phyloP scores from a whole-genome alignment of 1,284 basidiomycete genomes.

The Tylopilus sp. region DNA sequence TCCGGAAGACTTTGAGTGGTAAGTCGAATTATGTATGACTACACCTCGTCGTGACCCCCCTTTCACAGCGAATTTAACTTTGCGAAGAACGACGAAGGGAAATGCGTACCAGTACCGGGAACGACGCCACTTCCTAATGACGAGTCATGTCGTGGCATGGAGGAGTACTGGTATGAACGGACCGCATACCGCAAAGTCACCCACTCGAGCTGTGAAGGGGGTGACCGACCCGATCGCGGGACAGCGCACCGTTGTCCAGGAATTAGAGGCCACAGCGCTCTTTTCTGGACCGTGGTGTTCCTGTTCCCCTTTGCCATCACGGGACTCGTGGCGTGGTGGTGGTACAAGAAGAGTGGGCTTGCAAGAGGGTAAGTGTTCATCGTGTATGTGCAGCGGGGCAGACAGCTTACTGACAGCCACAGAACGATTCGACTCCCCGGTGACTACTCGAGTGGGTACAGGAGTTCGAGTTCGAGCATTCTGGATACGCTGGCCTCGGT shows the following conservation, averaged over 20 bases:
- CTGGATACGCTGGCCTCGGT: conserved; percentile 77
- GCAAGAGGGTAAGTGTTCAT: conserved; percentile 61
- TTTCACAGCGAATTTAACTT: conserved; percentile 83
- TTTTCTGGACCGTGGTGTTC: conserved; percentile 83
- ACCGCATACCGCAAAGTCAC: conserved; percentile 88
- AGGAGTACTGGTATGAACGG: conserved; percentile 86
- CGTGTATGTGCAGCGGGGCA: neutral
- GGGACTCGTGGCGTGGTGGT: conserved; percentile 75
- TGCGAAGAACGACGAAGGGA: conserved; percentile 60
- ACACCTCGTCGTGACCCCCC: neutral
- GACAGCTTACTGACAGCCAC: conserved; percentile 11
- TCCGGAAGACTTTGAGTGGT: conserved; percentile 89
- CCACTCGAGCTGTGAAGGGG: conserved; percentile 81
- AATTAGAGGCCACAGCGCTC: conserved; percentile 60
- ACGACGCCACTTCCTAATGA: conserved; percentile 60
- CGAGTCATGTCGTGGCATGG: conserved; percentile 59
- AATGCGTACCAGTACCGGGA: conserved; percentile 76
- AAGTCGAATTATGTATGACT: conserved; percentile 23
- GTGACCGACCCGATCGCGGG: conserved; percentile 72
- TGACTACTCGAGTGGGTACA: conserved; percentile 37
- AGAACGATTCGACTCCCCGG: conserved; percentile 79
- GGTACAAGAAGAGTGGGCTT: conserved; percentile 66
- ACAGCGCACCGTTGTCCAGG: conserved; percentile 76
- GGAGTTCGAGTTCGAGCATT: conserved; percentile 45
- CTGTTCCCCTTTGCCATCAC: conserved; percentile 75